Evolutionary conservation across 108 stramenopile genomes (phyloP), one percentile per base, ranked within the genome.

Genomic region (Cyclotella atomus): DNA sequence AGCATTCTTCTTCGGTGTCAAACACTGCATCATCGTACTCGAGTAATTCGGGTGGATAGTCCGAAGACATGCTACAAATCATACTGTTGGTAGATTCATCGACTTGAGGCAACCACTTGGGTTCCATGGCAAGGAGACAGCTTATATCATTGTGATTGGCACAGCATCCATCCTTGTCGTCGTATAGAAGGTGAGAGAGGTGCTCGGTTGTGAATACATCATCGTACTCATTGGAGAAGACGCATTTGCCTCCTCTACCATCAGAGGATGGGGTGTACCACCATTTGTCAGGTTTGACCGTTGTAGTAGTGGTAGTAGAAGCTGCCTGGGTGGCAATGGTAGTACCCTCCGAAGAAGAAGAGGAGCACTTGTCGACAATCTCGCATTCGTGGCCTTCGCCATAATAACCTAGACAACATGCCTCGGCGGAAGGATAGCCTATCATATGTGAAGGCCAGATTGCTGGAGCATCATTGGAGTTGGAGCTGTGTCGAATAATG

Each of bases 311-410:
- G 9, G 52, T 9, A n/a, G n/a, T n/a, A n/a, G n/a, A n/a, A n/a
- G n/a, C n/a, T n/a, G n/a, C n/a, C n/a, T n/a, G n/a, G n/a, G n/a
- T n/a, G n/a, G n/a, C 52, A 52, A 21, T 23, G 24, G 52, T 52
- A 23, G 52, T 52, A 2, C 21, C 24, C 4, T 19, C 23, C 1
- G 10, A 10, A 10, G 52, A 23, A 19, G 29, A 28, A 32, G 28
- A 32, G 10, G 28, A 19, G 1, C 56, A 57, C 56, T 57, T 57
- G n/a, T 57, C 56, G 20, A 57, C 56, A 57, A 57, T 57, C 12
- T 30, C 56, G 10, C 56, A 57, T 14, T 10, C 17, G 32, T 15
- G 16, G 24, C 52, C 52, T 41, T 41, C 38, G 2, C 30, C 30
- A n/a, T 19, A 57, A 14, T 57, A 57, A 9, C 29, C 29, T 0